phyloP scores from a whole-genome alignment of 164 flowering plant species.

The Magnolia officinalis region DNA sequence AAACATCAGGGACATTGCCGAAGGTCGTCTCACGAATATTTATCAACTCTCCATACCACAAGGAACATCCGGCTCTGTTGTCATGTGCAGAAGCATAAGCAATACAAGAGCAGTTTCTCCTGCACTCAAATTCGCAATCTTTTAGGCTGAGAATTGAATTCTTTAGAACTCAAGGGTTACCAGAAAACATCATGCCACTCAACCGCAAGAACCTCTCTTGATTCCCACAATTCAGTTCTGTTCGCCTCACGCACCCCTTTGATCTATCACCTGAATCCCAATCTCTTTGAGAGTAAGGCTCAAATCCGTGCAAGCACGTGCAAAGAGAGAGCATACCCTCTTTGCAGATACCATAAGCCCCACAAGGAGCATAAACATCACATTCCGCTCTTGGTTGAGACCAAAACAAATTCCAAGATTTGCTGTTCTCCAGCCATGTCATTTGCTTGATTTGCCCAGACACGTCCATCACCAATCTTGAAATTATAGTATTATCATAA shows the following conservation, averaged over 20 bases:
- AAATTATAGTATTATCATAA: too few relatives aligned
- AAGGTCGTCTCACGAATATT: constrained; percentile 3
- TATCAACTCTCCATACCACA: constrained; percentile 7
- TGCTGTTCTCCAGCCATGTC: constrained; percentile 3
- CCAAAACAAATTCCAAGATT: constrained; percentile 5
- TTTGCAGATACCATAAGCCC: constrained; percentile 25
- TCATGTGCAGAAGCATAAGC: constrained; percentile 21
- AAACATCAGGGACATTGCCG: background rate
- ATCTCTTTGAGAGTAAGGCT: constrained; percentile 19
- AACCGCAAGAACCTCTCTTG: constrained; percentile 25
- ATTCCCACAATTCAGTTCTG: constrained; percentile 20
- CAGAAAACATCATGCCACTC: constrained; percentile 20
- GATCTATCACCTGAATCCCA: constrained; percentile 30
- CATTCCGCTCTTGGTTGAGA: background rate
- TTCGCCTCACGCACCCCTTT: constrained; percentile 40
- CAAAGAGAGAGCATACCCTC: constrained; percentile 15
- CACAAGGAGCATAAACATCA: constrained; percentile 2
- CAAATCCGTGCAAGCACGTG: constrained; percentile 38
- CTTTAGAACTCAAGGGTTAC: background rate
- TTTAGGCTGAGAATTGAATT: constrained; percentile 13
- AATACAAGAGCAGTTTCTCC: constrained; percentile 29
- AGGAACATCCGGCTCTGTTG: constrained; percentile 8
- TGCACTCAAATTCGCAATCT: constrained; percentile 24
- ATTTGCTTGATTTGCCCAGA: background rate
- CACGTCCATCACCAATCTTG: background rate